Percentiles rank a stretch among this genome's conserved stretches.
Conservation (phyloP, 768 basidiomycete genomes). For the Lentinula raphanica region DNA sequence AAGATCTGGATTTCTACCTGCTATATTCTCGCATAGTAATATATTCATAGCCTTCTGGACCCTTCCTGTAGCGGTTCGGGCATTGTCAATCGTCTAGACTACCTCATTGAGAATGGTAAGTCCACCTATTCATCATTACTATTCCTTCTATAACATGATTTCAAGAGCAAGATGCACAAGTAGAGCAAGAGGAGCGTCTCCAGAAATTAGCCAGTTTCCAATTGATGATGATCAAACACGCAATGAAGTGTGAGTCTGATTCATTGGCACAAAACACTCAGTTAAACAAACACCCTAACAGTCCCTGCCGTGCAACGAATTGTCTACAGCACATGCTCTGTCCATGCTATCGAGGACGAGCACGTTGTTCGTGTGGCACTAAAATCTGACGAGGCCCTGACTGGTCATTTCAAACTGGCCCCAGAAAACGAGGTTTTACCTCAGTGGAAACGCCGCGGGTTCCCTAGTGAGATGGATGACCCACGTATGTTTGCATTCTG, state of each 20-base stretch:
- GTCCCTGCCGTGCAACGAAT: conserved; percentile 76
- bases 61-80: conserved; percentile 96
- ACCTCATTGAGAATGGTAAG: conserved; percentile 72
- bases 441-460: conserved; percentile 77
- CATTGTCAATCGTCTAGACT: conserved; percentile 84
- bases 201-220: conserved; percentile 86
- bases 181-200: conserved; percentile 62
- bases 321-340: conserved; percentile 97
- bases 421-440: conserved; percentile 65
- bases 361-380: conserved; percentile 78
- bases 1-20: conserved; percentile 9
- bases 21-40: conserved; percentile 1
- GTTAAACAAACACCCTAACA: conserved; percentile 30
- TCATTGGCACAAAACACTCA: conserved; percentile 9
- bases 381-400: conserved; percentile 59
- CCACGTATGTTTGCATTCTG: conserved; percentile 34
- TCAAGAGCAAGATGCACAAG: conserved; percentile 54
- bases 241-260: conserved; percentile 76
- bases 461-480: conserved; percentile 55
- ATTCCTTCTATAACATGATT: neutral
- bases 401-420: conserved; percentile 64
- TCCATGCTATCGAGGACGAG: conserved; percentile 90
- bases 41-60: conserved; percentile 60
- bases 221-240: conserved; percentile 85
- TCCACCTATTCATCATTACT: conserved; percentile 6